Conservation (phyloP, 441 rosid species). For the Oxalis stricta region DNA sequence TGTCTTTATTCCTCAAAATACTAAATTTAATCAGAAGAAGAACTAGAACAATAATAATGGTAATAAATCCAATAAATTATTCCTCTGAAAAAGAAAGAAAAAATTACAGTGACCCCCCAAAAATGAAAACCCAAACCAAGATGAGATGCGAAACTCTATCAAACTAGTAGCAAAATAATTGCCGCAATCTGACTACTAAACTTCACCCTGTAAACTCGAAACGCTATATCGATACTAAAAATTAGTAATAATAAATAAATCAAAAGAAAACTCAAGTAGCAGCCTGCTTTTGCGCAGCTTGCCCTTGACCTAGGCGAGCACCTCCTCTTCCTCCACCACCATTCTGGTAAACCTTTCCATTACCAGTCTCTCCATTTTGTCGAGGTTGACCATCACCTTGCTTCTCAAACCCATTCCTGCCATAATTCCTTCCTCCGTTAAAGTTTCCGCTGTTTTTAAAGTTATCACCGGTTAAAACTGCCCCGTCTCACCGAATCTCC, state of each 20-base stretch:
- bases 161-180: neutral
- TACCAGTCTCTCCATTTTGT: conserved; percentile 24
- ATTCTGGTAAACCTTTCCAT: conserved; percentile 26
- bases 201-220: no score
- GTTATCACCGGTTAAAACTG: conserved; percentile 27
- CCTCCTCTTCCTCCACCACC: conserved; percentile 24
- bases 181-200: neutral
- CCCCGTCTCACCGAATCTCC: conserved; percentile 22
- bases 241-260: neutral
- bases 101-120: no score
- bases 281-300: conserved; percentile 9
- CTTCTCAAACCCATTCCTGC: conserved; percentile 26
- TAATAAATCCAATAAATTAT: no score
- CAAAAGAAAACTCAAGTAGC: conserved; percentile 6
- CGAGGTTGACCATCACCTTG: conserved; percentile 20
- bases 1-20: no score
- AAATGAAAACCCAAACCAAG: no score
- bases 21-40: no score
- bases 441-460: conserved; percentile 27
- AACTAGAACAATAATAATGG: no score
- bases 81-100: no score
- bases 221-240: neutral
- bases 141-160: no score
- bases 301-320: conserved; percentile 13
- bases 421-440: conserved; percentile 27